These are phyloP conservation scores for Botrytis deweyae DNA, from an alignment of 2,329 filamentous ascomycete species.

Conservation along the genomic window DNA sequence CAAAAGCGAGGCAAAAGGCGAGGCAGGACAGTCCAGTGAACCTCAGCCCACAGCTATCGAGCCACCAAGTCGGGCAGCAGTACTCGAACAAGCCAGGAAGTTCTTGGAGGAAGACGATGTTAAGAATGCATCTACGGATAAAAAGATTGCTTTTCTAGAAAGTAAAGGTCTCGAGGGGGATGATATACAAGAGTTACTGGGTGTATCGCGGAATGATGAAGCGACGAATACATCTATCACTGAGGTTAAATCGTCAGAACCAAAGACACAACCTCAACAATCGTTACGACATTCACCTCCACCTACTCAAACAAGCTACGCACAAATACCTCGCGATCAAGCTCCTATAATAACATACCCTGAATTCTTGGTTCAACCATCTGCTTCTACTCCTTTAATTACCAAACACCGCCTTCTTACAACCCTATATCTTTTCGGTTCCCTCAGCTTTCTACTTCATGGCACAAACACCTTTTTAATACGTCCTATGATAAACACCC, in stretches of 20 bases:
- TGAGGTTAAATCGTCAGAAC: conserved; percentile 10
- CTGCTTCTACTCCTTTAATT: conserved; percentile 57
- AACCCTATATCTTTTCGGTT: conserved; percentile 57
- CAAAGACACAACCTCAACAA: background rate
- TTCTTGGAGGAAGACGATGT: conserved; percentile 78
- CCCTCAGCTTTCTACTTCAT: conserved; percentile 64
- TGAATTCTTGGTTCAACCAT: conserved; percentile 62
- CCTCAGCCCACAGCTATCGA: conserved; percentile 16
- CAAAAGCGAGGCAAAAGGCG: background rate
- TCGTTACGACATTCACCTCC: background rate
- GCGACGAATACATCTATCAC: conserved; percentile 22
- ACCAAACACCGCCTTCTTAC: conserved; percentile 59
- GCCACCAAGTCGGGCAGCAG: conserved; percentile 30
- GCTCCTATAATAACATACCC: conserved; percentile 67
- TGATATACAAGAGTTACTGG: conserved; percentile 68
- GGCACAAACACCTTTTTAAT: conserved; percentile 69
- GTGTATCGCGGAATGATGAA: conserved; percentile 35
- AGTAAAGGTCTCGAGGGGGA: conserved; percentile 69
- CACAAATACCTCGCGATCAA: conserved; percentile 46
- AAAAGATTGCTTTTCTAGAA: conserved; percentile 74
- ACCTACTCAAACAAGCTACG: conserved; percentile 36
- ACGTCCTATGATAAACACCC: conserved; percentile 54
- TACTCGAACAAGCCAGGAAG: conserved; percentile 66
- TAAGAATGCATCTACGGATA: conserved; percentile 64
- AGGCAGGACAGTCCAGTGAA: background rate